Evolutionary conservation across 108 stramenopile species (phyloP).

Genomic region (Chaetoceros muelleri): DNA sequence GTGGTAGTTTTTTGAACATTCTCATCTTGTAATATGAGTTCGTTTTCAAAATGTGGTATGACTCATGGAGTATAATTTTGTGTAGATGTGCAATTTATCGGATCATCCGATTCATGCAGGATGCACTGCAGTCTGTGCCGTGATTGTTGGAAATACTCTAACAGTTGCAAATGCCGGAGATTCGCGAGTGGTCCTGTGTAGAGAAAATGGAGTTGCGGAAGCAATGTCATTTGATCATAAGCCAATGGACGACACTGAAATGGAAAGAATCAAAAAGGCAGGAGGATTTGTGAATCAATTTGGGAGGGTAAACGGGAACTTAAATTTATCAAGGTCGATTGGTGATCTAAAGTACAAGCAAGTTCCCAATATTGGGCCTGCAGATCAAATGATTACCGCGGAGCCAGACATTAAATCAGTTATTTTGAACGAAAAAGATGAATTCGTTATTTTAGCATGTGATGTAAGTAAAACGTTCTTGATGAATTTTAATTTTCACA

Average conservation of each 20-base stretch:
- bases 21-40: not conserved
- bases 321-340: conserved; percentile 90
- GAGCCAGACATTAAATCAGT: conserved; percentile 77
- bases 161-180: conserved; percentile 91
- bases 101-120: conserved; percentile 93
- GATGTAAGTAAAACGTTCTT: conserved; percentile 48
- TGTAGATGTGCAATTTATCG: conserved; percentile 75
- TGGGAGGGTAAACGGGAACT: conserved; percentile 93
- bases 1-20: conserved; percentile 1
- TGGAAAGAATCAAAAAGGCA: conserved; percentile 62
- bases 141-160: conserved; percentile 63
- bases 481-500: too few species aligned
- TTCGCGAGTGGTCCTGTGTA: conserved; percentile 79
- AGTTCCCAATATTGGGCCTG: conserved; percentile 52
- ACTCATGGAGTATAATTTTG: not conserved
- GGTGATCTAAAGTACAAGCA: conserved; percentile 97
- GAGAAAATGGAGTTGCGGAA: conserved; percentile 47
- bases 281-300: conserved; percentile 93
- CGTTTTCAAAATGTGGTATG: not conserved
- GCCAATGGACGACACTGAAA: conserved; percentile 68
- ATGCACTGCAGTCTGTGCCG: conserved; percentile 85
- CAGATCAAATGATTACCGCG: conserved; percentile 84
- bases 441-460: conserved; percentile 90
- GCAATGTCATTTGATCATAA: conserved; percentile 86
- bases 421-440: conserved; percentile 45